Percentiles rank a stretch among this genome's conserved stretches.
phyloP scores from a whole-genome alignment of 345 rosid genomes.

The Schrenkiella parvula region DNA sequence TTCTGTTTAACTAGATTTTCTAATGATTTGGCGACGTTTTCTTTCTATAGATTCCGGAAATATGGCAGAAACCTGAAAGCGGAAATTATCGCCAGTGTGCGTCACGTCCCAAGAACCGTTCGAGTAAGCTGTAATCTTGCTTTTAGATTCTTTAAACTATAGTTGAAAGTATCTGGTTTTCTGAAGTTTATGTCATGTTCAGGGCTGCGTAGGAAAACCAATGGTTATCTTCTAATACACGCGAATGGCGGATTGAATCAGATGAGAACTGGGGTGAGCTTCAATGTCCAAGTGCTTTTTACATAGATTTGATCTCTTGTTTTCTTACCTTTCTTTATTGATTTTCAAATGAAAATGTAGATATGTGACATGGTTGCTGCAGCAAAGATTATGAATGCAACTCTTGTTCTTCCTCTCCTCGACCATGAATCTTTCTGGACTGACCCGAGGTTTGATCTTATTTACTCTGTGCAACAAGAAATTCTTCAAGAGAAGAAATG shows the following conservation, averaged over 20 bases:
- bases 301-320: not conserved
- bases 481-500: not conserved
- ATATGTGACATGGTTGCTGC: conserved; percentile 98
- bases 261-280: conserved; percentile 96
- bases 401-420: conserved; percentile 91
- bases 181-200: conserved; percentile 4
- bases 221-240: conserved; percentile 86
- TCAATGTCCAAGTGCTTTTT: not conserved
- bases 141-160: not conserved
- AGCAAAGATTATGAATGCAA: conserved; percentile 94
- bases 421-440: conserved; percentile 99
- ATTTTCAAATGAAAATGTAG: conserved; percentile 36
- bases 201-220: conserved; percentile 46
- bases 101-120: conserved; percentile 52
- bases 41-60: conserved; percentile 58
- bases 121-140: conserved; percentile 38
- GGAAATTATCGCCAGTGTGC: conserved; percentile 56
- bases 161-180: not conserved
- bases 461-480: conserved; percentile 5
- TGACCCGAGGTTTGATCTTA: conserved; percentile 67
- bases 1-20: not conserved
- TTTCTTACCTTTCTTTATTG: not conserved
- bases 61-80: conserved; percentile 88
- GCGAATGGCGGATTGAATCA: conserved; percentile 99
- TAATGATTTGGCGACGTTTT: not conserved